Conservation (phyloP, 139 green algal species). For the Coelastrella sp. region DNA sequence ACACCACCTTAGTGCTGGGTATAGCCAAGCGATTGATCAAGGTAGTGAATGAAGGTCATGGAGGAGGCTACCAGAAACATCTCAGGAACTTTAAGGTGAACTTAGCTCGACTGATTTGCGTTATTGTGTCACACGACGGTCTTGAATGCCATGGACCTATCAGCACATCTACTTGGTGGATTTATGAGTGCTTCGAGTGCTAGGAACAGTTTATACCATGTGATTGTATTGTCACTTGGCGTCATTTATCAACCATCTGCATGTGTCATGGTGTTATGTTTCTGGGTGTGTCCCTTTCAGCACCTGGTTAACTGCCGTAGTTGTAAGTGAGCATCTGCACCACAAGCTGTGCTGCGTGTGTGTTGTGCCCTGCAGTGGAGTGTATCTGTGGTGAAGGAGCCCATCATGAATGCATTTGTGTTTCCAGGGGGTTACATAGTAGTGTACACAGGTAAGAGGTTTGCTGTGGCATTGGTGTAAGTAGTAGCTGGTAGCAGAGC, state of each 20-base stretch:
- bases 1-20: constrained; percentile 34
- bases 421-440: constrained; percentile 58
- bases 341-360: background rate
- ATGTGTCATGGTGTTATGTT: too few species aligned
- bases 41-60: constrained; percentile 24
- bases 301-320: too few species aligned
- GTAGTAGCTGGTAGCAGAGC: background rate
- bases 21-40: constrained; percentile 41
- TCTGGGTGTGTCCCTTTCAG: too few species aligned
- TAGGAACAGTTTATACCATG: background rate
- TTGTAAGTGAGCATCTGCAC: background rate
- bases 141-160: too few species aligned
- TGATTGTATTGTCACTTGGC: background rate
- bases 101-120: too few species aligned
- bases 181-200: too few species aligned
- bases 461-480: too few species aligned
- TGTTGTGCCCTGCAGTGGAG: background rate
- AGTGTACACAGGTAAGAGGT: constrained; percentile 59
- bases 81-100: constrained; percentile 33
- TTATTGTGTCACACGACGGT: too few species aligned
- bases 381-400: constrained; percentile 25
- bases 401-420: constrained; percentile 36
- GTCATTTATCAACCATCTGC: background rate
- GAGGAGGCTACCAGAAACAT: constrained; percentile 47
- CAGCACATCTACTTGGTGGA: too few species aligned